Evolutionary conservation across 441 rosid genomes (phyloP).

Genomic region (Populus tomentosa): DNA sequence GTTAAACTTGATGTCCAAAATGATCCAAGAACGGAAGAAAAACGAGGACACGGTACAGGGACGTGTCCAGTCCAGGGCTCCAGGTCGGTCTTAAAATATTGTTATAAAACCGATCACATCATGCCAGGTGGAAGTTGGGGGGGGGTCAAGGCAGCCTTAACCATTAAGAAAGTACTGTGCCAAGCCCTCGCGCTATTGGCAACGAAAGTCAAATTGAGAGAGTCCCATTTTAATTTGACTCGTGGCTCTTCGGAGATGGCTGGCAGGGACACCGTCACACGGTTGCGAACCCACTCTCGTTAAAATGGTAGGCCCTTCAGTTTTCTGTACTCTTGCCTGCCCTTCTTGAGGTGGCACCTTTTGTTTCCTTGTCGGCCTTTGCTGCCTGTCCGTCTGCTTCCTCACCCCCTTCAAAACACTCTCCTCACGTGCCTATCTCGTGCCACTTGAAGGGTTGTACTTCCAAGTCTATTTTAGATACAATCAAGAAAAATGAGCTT

Average conservation of each 20-base stretch:
- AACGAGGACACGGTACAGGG: background rate
- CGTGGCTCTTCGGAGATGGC: background rate
- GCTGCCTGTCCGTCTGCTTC: background rate
- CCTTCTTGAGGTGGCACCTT: constrained; percentile 3
- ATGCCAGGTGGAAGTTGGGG: background rate
- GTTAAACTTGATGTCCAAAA: too few relatives aligned
- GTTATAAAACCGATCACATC: background rate
- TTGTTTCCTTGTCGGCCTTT: background rate
- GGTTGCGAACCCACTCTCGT: background rate
- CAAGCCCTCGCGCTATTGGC: background rate
- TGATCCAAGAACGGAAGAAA: background rate
- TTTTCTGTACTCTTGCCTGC: constrained; percentile 1
- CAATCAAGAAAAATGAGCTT: too few relatives aligned
- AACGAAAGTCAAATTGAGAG: background rate
- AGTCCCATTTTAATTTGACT: background rate
- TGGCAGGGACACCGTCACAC: background rate
- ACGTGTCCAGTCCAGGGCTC: background rate
- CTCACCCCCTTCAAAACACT: background rate
- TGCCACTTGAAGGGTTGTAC: background rate
- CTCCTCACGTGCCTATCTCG: background rate
- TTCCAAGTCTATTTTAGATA: too few relatives aligned
- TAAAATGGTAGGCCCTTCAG: background rate
- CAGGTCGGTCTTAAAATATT: background rate
- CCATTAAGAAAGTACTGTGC: background rate
- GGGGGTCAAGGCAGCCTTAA: background rate